These are phyloP conservation scores for Colletotrichum musicola DNA, from an alignment of 2,329 filamentous ascomycete species.

Conservation along the genomic window DNA sequence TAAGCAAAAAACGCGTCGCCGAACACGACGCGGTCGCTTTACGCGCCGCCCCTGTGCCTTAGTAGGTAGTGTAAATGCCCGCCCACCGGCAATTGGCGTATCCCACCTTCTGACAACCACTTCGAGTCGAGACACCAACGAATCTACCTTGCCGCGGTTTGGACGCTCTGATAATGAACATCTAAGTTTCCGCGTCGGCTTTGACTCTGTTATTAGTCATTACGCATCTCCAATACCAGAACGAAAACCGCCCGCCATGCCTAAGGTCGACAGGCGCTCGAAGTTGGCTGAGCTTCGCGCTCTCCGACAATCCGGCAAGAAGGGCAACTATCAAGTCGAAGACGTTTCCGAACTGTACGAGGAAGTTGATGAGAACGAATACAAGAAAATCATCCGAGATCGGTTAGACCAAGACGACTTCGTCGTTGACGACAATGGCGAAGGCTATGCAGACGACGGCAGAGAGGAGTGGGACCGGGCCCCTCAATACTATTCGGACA, in stretches of 20 bases:
- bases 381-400: constrained; percentile 93
- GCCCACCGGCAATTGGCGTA: constrained; percentile 4
- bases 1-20: constrained; percentile 37
- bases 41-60: constrained; percentile 30
- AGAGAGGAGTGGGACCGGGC: constrained; percentile 92
- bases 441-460: constrained; percentile 96
- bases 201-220: background rate
- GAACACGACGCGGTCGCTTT: constrained; percentile 34
- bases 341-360: constrained; percentile 91
- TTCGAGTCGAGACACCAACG: constrained; percentile 4
- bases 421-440: constrained; percentile 97
- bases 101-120: constrained; percentile 11
- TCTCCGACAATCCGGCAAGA: constrained; percentile 90
- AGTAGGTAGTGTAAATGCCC: constrained; percentile 23
- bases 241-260: constrained; percentile 49
- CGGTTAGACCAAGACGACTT: constrained; percentile 96
- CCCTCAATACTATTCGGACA: constrained; percentile 75
- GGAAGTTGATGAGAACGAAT: constrained; percentile 95
- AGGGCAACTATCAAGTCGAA: constrained; percentile 87
- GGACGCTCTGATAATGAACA: background rate
- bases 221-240: background rate
- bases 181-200: background rate
- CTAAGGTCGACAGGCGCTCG: constrained; percentile 58
- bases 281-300: constrained; percentile 84
- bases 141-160: background rate